Base-by-base conservation (phyloP, 2,329 filamentous ascomycete species). In the Atkinsonella texensis region DNA sequence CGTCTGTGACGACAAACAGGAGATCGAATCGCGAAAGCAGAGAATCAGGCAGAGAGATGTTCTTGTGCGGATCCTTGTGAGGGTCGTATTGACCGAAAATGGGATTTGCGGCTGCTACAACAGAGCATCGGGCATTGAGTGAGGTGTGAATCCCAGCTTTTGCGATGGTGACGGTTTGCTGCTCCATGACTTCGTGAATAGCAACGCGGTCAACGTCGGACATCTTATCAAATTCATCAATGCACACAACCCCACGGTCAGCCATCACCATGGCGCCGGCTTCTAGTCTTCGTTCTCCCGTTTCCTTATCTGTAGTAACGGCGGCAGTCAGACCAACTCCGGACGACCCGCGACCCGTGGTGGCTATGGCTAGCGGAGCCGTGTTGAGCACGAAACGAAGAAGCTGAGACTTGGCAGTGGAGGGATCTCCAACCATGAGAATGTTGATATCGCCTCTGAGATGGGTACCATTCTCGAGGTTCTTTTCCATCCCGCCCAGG, bases 111-210 rank as follows among this genome's bases (percentile, higher is more conserved):
- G 93, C 93, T 42, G 93, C 93, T 60, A 98, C 81, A 55, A 98
- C 93, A 69, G 89, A 95, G 72, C 93, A 98, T 52, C 93, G 85
- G 50, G 93, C 93, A 64, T 98, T 98, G 54, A 98, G 75, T 2
- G 90, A 95, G 0, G 93, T 98, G 69, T 98, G 93, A 53, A 98
- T 98, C 57, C 93, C 93, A 1, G 93, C 93, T 72, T 98, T 98
- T 49, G 93, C 93, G 62, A 98, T 98, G 13, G 93, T 98, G 54
- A 98, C 93, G 0, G 93, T 98, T 70, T 98, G 93, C 72, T 98
- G 93, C 71, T 98, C 93, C 93, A 98, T 98, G 58, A 98, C 93
- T 87, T 98, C 93, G 79, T 98, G 93, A 60, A 98, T 98, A 46
- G 93, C 93, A 4, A 98, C 93, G 65, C 93, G 83, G 69, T 98